These are phyloP conservation scores for Polytrichum formosum DNA, from an alignment of 225 moss, liverwort and hornwort species.

Conservation along the genomic window DNA sequence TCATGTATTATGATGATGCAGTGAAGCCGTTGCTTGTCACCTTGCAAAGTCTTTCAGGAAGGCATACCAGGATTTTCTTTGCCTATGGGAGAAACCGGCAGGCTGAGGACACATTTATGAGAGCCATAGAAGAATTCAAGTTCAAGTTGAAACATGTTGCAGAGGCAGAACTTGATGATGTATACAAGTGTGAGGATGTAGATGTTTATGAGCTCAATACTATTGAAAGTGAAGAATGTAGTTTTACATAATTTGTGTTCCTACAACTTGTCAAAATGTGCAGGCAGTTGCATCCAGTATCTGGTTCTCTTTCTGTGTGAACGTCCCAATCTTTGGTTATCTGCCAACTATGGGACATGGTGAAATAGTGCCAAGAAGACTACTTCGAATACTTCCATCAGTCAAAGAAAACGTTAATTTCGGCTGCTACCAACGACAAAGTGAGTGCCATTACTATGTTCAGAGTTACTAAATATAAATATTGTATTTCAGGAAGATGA, in stretches of 20 bases:
- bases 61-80: slow-evolving; percentile 36
- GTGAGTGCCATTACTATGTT: too few relatives aligned
- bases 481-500: fast-evolving
- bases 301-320: too few relatives aligned
- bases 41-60: slow-evolving; percentile 46
- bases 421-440: too few relatives aligned
- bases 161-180: slow-evolving; percentile 39
- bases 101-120: slow-evolving; percentile 59
- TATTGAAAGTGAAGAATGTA: slow-evolving; percentile 6
- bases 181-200: slow-evolving; percentile 74
- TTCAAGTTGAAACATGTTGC: slow-evolving; percentile 37
- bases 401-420: too few relatives aligned
- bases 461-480: too few relatives aligned
- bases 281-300: too few relatives aligned
- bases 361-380: too few relatives aligned
- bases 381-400: too few relatives aligned
- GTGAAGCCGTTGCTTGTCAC: slow-evolving; percentile 47
- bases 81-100: slow-evolving; percentile 73
- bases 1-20: slow-evolving; percentile 72
- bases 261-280: too few relatives aligned
- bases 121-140: slow-evolving; percentile 12
- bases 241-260: slow-evolving; percentile 8
- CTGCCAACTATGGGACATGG: too few relatives aligned
- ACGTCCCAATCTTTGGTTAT: too few relatives aligned
- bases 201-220: slow-evolving; percentile 56